Base-by-base conservation (phyloP, 2,329 filamentous ascomycete genomes). In the Tolypocladium paradoxum region DNA sequence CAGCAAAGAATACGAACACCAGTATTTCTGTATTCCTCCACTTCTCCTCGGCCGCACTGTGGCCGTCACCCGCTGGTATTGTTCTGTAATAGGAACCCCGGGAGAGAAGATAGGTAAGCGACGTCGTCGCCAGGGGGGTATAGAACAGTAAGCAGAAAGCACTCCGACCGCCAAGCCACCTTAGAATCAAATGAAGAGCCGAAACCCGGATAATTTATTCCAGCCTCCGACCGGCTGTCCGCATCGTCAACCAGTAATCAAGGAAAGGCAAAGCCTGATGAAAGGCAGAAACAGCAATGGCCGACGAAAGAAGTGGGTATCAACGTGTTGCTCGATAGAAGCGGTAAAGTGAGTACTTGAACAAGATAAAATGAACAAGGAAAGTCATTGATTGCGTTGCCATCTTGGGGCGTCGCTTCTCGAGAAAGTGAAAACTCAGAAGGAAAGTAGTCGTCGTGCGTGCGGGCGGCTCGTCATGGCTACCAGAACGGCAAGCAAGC, bases 401-500 rank as follows among this genome's bases (percentile, higher is more conserved):
- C 43, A 27, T 45, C 14, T 29, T 29, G 18, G 27, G 7, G 33
- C 12, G 14, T 49, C 47, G 52, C 55, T 55, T 53, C 51, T 48
- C 45, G 56, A 53, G 48, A 37, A 40, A 51, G 33, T 36, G 48
- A 31, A 55, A 58, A 52, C 27, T 24, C 37, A 56, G 53, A 54
- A 56, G 53, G 18, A 4, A 16, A 18, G 18, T 20, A 6, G 27
- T 33, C 27, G 46, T 34, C 48, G 50, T 18, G 5, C n/a, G 16
- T 40, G 50, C 24, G 36, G 33, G 47, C 34, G 46, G 18, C 31
- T 54, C 52, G 50, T 61, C 58, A 60, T 55, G 60, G 53, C 53
- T 55, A 58, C 58, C 55, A 50, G 56, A 58, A 57, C 57, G 60
- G 60, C 55, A 66, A 58, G 53, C 62, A 63, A 57, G 59, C 63